phyloP scores from a whole-genome alignment of 192 early-diverging fungal genomes.

The Rhizoclosmatium globosum region DNA sequence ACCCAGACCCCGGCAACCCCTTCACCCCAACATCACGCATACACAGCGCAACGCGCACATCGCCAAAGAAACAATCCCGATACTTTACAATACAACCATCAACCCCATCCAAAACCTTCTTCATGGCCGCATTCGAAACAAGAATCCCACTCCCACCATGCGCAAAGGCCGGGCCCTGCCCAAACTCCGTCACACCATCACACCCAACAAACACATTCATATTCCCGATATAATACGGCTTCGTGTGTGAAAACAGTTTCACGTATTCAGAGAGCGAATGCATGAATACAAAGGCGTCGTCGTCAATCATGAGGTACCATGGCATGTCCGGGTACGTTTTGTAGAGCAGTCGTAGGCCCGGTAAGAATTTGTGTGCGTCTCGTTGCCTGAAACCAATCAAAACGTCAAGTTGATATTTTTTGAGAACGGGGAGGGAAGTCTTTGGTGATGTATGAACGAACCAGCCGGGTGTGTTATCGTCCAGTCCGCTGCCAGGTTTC shows the following conservation, averaged over 20 bases:
- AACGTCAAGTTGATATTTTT: constrained; percentile 1
- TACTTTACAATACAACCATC: constrained; percentile 38
- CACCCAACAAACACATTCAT: neutral
- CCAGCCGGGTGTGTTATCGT: neutral
- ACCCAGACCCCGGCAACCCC: neutral
- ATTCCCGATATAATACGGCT: constrained; percentile 55
- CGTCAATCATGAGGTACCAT: constrained; percentile 70
- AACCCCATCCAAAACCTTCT: constrained; percentile 1
- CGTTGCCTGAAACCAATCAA: constrained; percentile 46
- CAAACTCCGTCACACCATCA: constrained; percentile 55
- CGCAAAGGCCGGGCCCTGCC: constrained; percentile 57
- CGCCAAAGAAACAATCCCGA: constrained; percentile 13
- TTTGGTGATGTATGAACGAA: neutral
- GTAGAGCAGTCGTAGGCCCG: constrained; percentile 57
- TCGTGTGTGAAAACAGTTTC: constrained; percentile 42
- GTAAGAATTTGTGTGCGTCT: constrained; percentile 65
- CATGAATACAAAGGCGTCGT: constrained; percentile 65
- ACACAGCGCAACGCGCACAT: constrained; percentile 49
- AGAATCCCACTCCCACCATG: constrained; percentile 51
- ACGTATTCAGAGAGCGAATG: constrained; percentile 54
- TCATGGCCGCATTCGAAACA: neutral
- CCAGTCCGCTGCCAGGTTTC: neutral
- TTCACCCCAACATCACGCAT: constrained; percentile 47
- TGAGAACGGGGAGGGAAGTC: neutral
- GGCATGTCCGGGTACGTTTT: constrained; percentile 59